Evolutionary conservation across 257 asterid genomes (phyloP), one percentile per base, ranked within the genome.

Genomic region (Linaria vulgaris): DNA sequence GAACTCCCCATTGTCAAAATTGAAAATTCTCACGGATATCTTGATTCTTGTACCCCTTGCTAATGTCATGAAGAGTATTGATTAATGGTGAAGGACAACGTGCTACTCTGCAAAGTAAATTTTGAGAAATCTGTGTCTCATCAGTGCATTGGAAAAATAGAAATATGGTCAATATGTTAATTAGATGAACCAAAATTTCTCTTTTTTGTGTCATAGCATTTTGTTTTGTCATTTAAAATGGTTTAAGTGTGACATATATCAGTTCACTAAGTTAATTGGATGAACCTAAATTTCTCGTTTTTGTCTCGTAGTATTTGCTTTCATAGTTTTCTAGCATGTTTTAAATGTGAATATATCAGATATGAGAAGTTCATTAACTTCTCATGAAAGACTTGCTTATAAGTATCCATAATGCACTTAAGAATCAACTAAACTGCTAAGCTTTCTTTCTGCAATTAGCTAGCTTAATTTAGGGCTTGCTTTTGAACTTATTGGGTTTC

Each of bases 401-500:
- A 34, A 34, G 10, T 34, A 34, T 34, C 41, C 41, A 34, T 34
- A 34, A 34, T 34, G 41, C 10, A 34, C 41, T 34, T n/a, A n/a
- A n/a, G n/a, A 4, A 1, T 34, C 10, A 3, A 34, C 59, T 53
- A 24, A 53, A 52, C 3, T 23, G 5, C 38, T 45, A 46, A 56
- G 20, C 59, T 54, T 31, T 43, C 22, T 45, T 47, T 2, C 12
- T 20, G 44, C 6, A 17, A 12, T 61, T 27, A 24, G 15, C 10
- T 30, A 48, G 17, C 12, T 67, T 41, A n/a, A 7, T 44, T 59
- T 39, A 55, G 30, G 15, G 13, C 20, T 61, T 59, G 48, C 56
- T 57, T 56, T 21, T 38, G 25, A 37, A 59, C 52, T 23, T 66
- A 43, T 70, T 72, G 13, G 39, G 44, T 69, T 77, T 63, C 43